phyloP scores from a whole-genome alignment of 2,329 filamentous ascomycete genomes.

The Trichoderma gracile region DNA sequence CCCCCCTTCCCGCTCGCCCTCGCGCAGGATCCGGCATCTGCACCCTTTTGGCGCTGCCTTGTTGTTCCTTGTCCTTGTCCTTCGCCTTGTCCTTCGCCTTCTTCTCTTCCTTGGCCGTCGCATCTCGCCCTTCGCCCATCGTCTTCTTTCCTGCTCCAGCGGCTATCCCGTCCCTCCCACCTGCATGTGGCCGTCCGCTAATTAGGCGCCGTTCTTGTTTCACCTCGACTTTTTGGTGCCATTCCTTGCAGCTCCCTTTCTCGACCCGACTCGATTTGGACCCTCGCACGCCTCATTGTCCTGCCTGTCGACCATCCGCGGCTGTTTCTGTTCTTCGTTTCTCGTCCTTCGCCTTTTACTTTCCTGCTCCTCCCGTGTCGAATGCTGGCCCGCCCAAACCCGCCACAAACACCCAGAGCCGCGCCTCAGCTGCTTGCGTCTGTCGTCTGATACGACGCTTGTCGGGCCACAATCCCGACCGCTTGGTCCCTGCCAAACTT shows the following conservation, averaged over 20 bases:
- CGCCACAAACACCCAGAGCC: constrained; percentile 5
- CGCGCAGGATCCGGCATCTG: constrained; percentile 25
- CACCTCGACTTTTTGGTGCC: constrained; percentile 32
- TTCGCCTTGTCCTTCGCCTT: background rate
- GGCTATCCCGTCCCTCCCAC: constrained; percentile 30
- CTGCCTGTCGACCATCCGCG: constrained; percentile 28
- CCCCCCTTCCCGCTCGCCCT: constrained; percentile 20
- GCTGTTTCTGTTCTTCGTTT: constrained; percentile 1
- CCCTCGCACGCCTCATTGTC: constrained; percentile 23
- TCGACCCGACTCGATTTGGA: constrained; percentile 26
- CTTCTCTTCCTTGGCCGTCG: background rate
- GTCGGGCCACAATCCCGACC: constrained; percentile 25
- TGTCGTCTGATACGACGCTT: constrained; percentile 13
- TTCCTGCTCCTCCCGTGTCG: constrained; percentile 7
- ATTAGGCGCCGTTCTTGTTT: constrained; percentile 37
- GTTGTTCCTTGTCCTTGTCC: constrained; percentile 11
- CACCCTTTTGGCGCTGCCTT: constrained; percentile 26
- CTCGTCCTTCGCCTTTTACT: constrained; percentile 2
- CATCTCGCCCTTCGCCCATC: constrained; percentile 29
- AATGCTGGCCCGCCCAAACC: constrained; percentile 12
- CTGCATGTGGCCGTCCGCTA: constrained; percentile 32
- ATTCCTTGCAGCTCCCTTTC: constrained; percentile 33
- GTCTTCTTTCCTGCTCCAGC: constrained; percentile 24
- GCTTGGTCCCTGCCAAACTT: constrained; percentile 25
- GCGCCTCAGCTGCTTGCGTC: constrained; percentile 12